Evolutionary conservation across 2,329 filamentous ascomycete genomes (phyloP), one percentile per base, ranked within the genome.

Genomic region (Arthrobotrys entomopaga): DNA sequence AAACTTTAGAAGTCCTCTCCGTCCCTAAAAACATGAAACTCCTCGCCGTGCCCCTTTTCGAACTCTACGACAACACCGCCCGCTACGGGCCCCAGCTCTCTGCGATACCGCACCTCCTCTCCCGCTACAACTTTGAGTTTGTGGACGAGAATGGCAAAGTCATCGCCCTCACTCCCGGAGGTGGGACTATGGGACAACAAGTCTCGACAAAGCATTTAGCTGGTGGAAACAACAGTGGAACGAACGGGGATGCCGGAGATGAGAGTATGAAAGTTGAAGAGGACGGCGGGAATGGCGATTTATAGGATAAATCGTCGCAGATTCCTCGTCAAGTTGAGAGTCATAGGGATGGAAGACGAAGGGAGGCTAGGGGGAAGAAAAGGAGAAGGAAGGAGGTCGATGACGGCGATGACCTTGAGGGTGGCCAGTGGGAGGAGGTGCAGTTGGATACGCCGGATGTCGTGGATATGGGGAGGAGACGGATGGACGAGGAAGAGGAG

Each of bases 21-120:
- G 95, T 99, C 7, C 95, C 95, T 0, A 99, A 99, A 84, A 99
- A 99, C 83, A 98, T 99, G 95, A 99, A 99, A 82, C 88, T 99
- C 22, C 89, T 99, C 46, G 95, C 95, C 0, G 95, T 99, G 0
- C 95, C 95, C 0, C 86, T 99, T 0, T 98, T 98, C 82, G 95
- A 99, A 83, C 88, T 99, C 43, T 99, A 99, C 84, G 95, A 99
- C 80, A 99, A 99, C 82, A 97, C 92, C 0, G 91, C 90, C 11
- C 87, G 95, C 72, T 99, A 99, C 81, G 95, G 95, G 0, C 95
- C 95, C 3, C 95, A 99, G 81, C 88, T 99, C 15, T 96, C 93
- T 0, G 95, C 95, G 0, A 98, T 99, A 66, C 95, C 95, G 0
- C 95, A 99, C 81, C 86, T 98, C 3, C 87, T 99, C 10, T 97